Percentiles rank a stretch among this genome's conserved stretches.
Conservation (phyloP, 2,329 filamentous ascomycete species). For the Epichloe amarillans region DNA sequence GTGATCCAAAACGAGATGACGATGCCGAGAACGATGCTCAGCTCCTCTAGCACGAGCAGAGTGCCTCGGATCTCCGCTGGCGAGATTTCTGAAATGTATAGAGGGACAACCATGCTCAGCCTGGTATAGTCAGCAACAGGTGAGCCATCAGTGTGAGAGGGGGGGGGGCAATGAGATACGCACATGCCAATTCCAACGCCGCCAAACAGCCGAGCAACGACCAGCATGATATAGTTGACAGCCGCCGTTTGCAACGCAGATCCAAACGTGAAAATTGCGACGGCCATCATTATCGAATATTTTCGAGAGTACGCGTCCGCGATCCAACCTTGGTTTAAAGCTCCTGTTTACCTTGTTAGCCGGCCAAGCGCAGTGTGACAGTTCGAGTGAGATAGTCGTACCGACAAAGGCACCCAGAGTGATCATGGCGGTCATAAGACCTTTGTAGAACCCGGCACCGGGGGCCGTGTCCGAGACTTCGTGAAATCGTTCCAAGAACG, state of each 20-base stretch:
- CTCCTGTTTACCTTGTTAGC: constrained; percentile 17
- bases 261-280: constrained; percentile 25
- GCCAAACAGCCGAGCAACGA: constrained; percentile 27
- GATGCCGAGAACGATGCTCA: constrained; percentile 20
- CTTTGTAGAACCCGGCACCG: constrained; percentile 23
- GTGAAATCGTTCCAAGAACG: constrained; percentile 19
- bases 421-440: constrained; percentile 37
- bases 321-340: constrained; percentile 26
- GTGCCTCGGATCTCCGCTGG: constrained; percentile 34
- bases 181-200: constrained; percentile 29
- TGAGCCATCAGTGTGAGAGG: neutral
- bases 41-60: constrained; percentile 28
- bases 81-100: constrained; percentile 33
- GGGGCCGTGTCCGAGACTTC: constrained; percentile 19
- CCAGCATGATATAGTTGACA: constrained; percentile 26
- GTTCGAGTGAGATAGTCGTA: neutral
- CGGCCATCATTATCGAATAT: constrained; percentile 20
- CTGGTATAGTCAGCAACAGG: neutral
- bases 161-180: neutral
- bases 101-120: constrained; percentile 23
- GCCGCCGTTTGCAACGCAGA: constrained; percentile 30
- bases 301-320: constrained; percentile 20
- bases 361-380: too few relatives aligned
- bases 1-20: constrained; percentile 20
- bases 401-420: constrained; percentile 32